Evolutionary conservation across 2,329 filamentous ascomycete genomes (phyloP), one percentile per base, ranked within the genome.

Genomic region (Cordyceps cicadae): DNA sequence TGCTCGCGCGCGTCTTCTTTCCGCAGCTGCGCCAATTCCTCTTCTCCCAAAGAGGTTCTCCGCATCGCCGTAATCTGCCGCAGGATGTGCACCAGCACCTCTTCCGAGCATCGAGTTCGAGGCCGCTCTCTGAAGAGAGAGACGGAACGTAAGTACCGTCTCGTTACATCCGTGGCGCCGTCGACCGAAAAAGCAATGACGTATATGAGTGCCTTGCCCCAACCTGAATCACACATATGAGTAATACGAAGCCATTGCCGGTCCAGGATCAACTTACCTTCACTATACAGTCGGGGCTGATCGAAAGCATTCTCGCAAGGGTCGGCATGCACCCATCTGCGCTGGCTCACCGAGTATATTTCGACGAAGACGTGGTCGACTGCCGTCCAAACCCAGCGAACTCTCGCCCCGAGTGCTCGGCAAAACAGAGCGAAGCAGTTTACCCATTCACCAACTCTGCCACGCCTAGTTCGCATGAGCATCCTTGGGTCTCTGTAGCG

Each of bases 371-470:
- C 90, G 70, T 96, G 90, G 72, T 97, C 94, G 74, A 97, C 93
- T 34, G 89, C 88, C 67, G 97, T 97, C 94, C 94, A 99, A 12
- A 99, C 89, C 94, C 94, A 99, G 69, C 94, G 86, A 26, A 97
- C 92, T 63, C 93, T 84, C 63, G 89, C 90, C 54, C 93, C 93
- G 14, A 97, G 86, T 5, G 94, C 94, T 63, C 93, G 86, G 78
- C 93, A 97, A 55, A 97, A 82, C 93, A 97, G 97, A 76, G 88
- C 93, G 77, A 99, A 99, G 80, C 92, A 97, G 76, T 97, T 97
- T 66, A 90, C 92, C 91, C 94, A 97, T 77, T 99, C 94, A 63
- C 94, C 94, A 63, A 88, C 88, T 66, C 94, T 87, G 45, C 94
- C 94, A 66, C 89, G 83, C 66, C 90, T 82, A 32, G 91, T 95